phyloP scores from a whole-genome alignment of 75 land plant species.

The Cryptomeria japonica region DNA sequence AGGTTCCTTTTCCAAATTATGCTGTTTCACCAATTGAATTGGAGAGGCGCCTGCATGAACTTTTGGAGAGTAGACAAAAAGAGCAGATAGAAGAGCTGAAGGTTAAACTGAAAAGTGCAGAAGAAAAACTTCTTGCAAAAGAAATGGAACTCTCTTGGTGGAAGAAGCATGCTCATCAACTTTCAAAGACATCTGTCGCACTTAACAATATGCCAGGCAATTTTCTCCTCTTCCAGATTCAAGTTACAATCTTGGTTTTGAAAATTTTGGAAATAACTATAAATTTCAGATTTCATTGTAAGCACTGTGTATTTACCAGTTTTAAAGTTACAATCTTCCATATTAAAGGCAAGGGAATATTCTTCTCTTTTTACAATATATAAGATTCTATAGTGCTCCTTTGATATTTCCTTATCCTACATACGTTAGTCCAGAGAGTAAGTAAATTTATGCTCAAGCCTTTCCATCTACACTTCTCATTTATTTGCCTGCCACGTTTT shows the following conservation, averaged over 20 bases:
- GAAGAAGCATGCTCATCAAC: conserved; percentile 47
- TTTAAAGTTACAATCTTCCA: neutral
- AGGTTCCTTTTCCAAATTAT: conserved; percentile 6
- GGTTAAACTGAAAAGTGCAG: conserved; percentile 33
- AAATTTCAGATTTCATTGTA: neutral
- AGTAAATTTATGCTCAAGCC: neutral
- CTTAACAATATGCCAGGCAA: neutral
- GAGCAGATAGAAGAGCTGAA: conserved; percentile 61
- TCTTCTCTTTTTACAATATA: neutral
- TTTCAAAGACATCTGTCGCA: conserved; percentile 13
- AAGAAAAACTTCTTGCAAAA: conserved; percentile 30
- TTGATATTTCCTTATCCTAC: neutral
- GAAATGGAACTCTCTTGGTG: conserved; percentile 54
- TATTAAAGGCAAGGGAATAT: neutral
- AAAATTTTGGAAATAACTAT: neutral
- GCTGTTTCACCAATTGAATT: conserved; percentile 51
- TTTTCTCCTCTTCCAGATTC: neutral
- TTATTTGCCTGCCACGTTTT: neutral
- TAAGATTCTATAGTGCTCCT: neutral
- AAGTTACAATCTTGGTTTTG: neutral
- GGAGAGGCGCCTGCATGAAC: conserved; percentile 47
- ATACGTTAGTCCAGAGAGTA: neutral
- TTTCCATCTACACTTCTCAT: neutral
- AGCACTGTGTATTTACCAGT: neutral
- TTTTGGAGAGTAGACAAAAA: conserved; percentile 45